Evolutionary conservation across 305 asterid species (phyloP).

Genomic region (Stenogyne calaminthoides): DNA sequence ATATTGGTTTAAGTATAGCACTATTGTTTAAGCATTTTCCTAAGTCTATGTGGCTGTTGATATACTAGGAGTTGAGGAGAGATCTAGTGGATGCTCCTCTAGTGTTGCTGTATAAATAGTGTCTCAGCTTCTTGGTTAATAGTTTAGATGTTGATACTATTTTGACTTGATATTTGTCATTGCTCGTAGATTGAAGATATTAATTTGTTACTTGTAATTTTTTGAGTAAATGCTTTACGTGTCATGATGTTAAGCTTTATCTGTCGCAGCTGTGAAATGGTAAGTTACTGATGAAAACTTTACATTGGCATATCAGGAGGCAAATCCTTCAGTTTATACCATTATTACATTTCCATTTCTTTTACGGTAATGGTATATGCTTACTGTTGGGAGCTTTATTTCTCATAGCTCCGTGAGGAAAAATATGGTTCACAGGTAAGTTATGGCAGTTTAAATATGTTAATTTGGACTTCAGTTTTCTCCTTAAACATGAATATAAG

Average conservation of each 20-base stretch:
- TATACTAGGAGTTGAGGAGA: too few species aligned
- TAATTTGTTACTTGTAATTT: conserved; percentile 17
- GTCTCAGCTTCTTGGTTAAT: too few species aligned
- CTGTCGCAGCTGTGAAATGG: conserved; percentile 11
- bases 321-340: conserved; percentile 92
- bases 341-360: conserved; percentile 89
- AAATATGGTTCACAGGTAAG: conserved; percentile 85
- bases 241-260: conserved; percentile 11
- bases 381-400: too few species aligned
- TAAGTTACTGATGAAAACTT: conserved; percentile 32
- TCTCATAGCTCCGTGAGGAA: conserved; percentile 80
- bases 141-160: conserved; percentile 4
- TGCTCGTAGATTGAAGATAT: conserved; percentile 9
- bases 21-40: too few species aligned
- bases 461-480: background rate
- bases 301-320: conserved; percentile 76
- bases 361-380: conserved; percentile 98
- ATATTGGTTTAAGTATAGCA: too few species aligned
- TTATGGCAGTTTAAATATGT: conserved; percentile 18
- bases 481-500: conserved; percentile 6
- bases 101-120: too few species aligned
- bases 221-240: conserved; percentile 11
- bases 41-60: too few species aligned
- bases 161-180: conserved; percentile 1
- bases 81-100: too few species aligned